These are phyloP conservation scores for Globisporangium recalcitrans DNA, from an alignment of 352 stramenopile genomes.

Conservation along the genomic window DNA sequence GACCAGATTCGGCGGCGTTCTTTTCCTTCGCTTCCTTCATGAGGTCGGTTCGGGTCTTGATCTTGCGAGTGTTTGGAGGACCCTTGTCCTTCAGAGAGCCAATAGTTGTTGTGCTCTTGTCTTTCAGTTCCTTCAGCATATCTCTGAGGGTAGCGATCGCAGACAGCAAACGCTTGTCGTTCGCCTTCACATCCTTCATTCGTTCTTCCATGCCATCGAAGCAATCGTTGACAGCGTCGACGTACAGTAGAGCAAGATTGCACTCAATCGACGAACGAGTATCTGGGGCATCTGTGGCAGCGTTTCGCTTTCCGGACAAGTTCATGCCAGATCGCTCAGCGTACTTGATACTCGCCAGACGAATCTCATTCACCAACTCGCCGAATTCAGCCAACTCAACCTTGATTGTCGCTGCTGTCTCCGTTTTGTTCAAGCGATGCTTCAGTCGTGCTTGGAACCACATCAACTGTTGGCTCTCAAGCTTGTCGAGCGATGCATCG, in stretches of 20 bases:
- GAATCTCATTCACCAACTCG: constrained; percentile 77
- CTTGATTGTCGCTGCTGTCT: constrained; percentile 84
- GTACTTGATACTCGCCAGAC: constrained; percentile 71
- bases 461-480: constrained; percentile 60
- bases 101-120: constrained; percentile 41
- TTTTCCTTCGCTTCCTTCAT: constrained; percentile 87
- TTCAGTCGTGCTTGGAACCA: constrained; percentile 81
- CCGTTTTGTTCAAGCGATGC: constrained; percentile 59
- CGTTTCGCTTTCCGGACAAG: constrained; percentile 72
- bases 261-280: constrained; percentile 76
- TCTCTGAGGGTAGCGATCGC: constrained; percentile 59
- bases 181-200: constrained; percentile 80
- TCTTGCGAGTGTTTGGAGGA: constrained; percentile 39
- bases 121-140: constrained; percentile 56
- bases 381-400: constrained; percentile 79
- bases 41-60: constrained; percentile 70
- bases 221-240: constrained; percentile 64
- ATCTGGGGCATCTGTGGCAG: constrained; percentile 60
- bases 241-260: constrained; percentile 49
- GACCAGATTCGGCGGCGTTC: constrained; percentile 51
- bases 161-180: constrained; percentile 70
- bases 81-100: constrained; percentile 64
- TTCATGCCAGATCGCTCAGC: constrained; percentile 85
- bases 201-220: constrained; percentile 77
- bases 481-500: constrained; percentile 67